Percentiles rank a stretch among this genome's conserved stretches.
Conservation (phyloP, 768 basidiomycete genomes). For the Boletellus emodensis region DNA sequence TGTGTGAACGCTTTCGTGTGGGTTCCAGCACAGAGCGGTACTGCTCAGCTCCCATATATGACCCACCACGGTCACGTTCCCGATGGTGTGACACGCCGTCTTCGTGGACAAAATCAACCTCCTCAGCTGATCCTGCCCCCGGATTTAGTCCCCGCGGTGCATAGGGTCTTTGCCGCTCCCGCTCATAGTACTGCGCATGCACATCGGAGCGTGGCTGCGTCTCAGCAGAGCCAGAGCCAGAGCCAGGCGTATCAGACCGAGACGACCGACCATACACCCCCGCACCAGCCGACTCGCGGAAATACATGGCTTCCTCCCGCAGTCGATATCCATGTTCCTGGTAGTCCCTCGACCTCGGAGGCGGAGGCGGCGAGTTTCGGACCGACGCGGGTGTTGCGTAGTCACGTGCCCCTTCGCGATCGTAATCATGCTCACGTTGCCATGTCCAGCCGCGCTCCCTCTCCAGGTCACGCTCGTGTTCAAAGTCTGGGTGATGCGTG, state of each 20-base stretch:
- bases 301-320: conserved; percentile 28
- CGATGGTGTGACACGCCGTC: conserved; percentile 41
- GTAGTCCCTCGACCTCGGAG: conserved; percentile 35
- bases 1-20: conserved; percentile 53
- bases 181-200: conserved; percentile 46
- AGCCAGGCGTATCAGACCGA: conserved; percentile 57
- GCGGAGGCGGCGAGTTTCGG: conserved; percentile 42
- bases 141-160: conserved; percentile 50
- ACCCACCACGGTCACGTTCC: conserved; percentile 37
- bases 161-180: conserved; percentile 47
- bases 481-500: conserved; percentile 40
- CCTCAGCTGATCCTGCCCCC: conserved; percentile 37
- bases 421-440: conserved; percentile 41
- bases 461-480: conserved; percentile 44
- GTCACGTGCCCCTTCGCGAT: conserved; percentile 34
- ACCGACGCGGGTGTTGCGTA: conserved; percentile 23
- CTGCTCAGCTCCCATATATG: conserved; percentile 34
- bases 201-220: conserved; percentile 47
- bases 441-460: conserved; percentile 40
- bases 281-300: conserved; percentile 31
- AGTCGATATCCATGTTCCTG: conserved; percentile 30
- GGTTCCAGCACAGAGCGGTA: conserved; percentile 40
- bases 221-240: conserved; percentile 50
- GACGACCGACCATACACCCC: conserved; percentile 36
- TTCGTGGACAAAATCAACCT: conserved; percentile 51